Evolutionary conservation across 768 basidiomycete species (phyloP), one percentile per base, ranked within the genome.

Genomic region (Hydnum rufescens): DNA sequence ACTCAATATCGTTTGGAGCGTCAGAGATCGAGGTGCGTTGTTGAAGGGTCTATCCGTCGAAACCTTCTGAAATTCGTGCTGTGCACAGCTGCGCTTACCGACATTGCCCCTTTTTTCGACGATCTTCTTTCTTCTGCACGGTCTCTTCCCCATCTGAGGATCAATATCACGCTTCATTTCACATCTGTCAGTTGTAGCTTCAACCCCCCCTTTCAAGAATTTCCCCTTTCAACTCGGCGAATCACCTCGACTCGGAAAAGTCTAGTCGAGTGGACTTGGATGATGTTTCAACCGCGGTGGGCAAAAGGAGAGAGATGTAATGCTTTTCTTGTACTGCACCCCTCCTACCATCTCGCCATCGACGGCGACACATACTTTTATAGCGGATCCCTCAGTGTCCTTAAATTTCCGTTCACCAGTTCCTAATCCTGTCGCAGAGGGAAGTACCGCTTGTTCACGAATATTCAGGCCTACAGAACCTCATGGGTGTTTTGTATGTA

Each of bases 391-490:
- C 18, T 50, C 49, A 8, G 6, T 6, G 13, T 30, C 25, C 6
- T 18, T 50, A 18, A 25, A 8, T 18, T 32, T 31, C 32, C 49
- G 32, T 16, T 16, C 49, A 32, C 30, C 22, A 53, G 18, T 26
- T 42, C 19, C 19, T 50, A 67, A 19, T 60, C 70, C 1, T 60
- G 71, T 2, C 82, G 8, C 44, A 25, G 44, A 87, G 59, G 80
- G 78, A 3, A 74, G 76, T 6, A 72, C 78, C 0, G 81, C 84
- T 90, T 85, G 79, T 80, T 82, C 55, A 80, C 82, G 16, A 93
- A 90, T 57, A 67, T 92, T 2, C 87, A 65, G 87, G 73, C 1
- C 82, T 92, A 28, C 89, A 92, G 62, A 92, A 92, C 58, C 73
- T 92, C 29, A 90, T 92, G 87, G 87, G 86, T 4, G 66, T 73